Percentiles rank a stretch among this genome's conserved stretches.
These are phyloP conservation scores for Blastobotrys americana DNA, from an alignment of 805 yeast genomes.

Conservation along the genomic window DNA sequence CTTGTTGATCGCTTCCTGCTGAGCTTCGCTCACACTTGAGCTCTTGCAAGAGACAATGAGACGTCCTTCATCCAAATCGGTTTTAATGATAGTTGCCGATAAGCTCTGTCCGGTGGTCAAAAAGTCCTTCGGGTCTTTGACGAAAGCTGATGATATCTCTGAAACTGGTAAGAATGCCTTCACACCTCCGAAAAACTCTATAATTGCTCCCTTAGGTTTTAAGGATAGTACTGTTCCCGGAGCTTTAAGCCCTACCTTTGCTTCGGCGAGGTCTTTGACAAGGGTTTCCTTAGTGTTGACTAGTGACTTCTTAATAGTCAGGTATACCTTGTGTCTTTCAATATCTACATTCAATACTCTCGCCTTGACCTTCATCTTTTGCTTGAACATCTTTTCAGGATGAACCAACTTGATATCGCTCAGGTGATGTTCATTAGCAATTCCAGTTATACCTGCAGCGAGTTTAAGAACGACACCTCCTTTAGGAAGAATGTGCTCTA, in stretches of 20 bases:
- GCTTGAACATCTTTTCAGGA: conserved; percentile 88
- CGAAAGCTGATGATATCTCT: conserved; percentile 87
- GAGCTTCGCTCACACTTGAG: conserved; percentile 34
- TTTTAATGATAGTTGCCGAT: conserved; percentile 53
- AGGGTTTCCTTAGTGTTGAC: conserved; percentile 44
- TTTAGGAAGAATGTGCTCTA: conserved; percentile 49
- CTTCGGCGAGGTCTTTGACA: conserved; percentile 43
- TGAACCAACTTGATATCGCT: conserved; percentile 77
- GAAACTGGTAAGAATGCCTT: conserved; percentile 77
- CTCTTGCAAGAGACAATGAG: conserved; percentile 70
- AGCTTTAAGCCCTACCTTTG: conserved; percentile 48
- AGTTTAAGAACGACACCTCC: conserved; percentile 63
- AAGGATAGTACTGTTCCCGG: conserved; percentile 69
- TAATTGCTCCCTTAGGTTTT: conserved; percentile 69
- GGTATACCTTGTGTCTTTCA: conserved; percentile 42
- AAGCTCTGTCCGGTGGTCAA: conserved; percentile 81
- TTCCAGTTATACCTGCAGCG: conserved; percentile 56
- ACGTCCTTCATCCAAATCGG: conserved; percentile 47
- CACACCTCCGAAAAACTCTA: conserved; percentile 73
- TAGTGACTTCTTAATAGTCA: conserved; percentile 79
- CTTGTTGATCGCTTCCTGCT: conserved; percentile 45
- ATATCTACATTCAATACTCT: conserved; percentile 41
- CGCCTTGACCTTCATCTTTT: conserved; percentile 73
- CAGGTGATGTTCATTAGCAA: conserved; percentile 67
- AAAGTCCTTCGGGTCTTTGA: conserved; percentile 67